Base-by-base conservation (phyloP, 2,329 filamentous ascomycete genomes). In the Fusarium tricinctum region DNA sequence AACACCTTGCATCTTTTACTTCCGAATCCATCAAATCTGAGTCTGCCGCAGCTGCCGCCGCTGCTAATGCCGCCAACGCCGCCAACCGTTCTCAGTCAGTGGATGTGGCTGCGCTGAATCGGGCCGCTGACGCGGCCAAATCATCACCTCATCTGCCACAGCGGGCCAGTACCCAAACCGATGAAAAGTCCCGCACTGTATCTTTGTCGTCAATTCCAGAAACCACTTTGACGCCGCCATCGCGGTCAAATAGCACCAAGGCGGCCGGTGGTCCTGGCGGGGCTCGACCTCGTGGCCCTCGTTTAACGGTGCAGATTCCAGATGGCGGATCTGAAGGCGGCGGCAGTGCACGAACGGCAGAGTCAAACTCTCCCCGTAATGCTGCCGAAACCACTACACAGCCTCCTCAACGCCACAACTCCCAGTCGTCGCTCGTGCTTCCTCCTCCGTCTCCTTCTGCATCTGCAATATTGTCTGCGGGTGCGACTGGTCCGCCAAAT, bases 371-470 rank as follows among this genome's bases (percentile, higher is more conserved):
- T 75, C 79, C 91, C 32, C 86, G 87, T 42, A 88, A 88, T 39
- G 84, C 87, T 19, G 84, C 83, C 42, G 86, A 87, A 42, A 66
- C 84, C 3, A 88, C 89, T 8, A 86, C 88, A 5, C 87, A 88
- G 46, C 85, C 78, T 13, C 78, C 81, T 44, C 80, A 83, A 44
- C 82, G 84, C 26, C 81, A 83, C 60, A 82, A 89, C 45, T 89
- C 86, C 7, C 88, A 90, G 72, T 85, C 87, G 17, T 86, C 87
- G 6, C 90, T 97, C 20, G 93, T 97, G 4, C 85, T 99, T 8
- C 96, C 96, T 19, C 95, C 95, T 9, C 96, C 96, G 0, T 97
- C 96, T 2, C 95, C 96, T 0, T 97, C 93, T 30, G 92, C 93
- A 4, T 92, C 92, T 22, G 89, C 93, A 4, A 84, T 98, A 8